A percentile compares a stretch with the other conserved stretches of the same genome.
Evolutionary conservation across 1,284 basidiomycete genomes (phyloP).

Genomic region (Tilletia horrida): DNA sequence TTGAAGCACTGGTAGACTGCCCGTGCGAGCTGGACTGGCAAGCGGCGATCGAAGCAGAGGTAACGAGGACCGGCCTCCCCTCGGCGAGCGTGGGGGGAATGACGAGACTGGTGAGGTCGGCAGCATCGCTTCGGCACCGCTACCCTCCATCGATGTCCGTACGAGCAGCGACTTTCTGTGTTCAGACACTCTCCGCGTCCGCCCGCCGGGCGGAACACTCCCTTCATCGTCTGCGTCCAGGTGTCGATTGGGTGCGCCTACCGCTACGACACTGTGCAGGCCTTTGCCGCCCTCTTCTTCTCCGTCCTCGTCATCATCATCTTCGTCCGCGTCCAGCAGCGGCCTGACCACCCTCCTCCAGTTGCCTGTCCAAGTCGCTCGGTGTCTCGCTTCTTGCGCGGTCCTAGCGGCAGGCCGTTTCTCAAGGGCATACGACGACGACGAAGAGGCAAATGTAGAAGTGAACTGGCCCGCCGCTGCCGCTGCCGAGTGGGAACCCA

Average conservation of each 20-base stretch:
- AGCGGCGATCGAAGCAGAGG: neutral
- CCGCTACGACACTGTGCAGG: neutral
- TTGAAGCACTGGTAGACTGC: neutral
- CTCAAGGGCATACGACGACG: too few relatives aligned
- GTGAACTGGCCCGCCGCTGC: neutral
- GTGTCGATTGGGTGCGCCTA: neutral
- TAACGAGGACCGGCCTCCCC: neutral
- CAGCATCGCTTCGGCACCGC: neutral
- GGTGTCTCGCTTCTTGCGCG: constrained; percentile 13
- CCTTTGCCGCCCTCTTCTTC: neutral
- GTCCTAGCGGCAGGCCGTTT: too few relatives aligned
- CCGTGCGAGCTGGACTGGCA: neutral
- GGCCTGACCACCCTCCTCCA: constrained; percentile 45
- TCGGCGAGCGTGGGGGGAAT: neutral
- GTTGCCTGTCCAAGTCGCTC: constrained; percentile 36
- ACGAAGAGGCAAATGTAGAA: neutral
- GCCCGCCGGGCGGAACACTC: neutral
- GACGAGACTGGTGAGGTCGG: neutral
- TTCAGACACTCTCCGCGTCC: neutral
- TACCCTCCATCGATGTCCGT: neutral
- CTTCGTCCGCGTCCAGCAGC: constrained; percentile 20
- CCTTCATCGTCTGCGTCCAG: neutral
- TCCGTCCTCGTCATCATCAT: neutral
- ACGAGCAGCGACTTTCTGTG: neutral
- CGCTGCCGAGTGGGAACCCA: constrained; percentile 8